Conservation (phyloP, 345 rosid genomes). For the Rhodomyrtus tomentosa region DNA sequence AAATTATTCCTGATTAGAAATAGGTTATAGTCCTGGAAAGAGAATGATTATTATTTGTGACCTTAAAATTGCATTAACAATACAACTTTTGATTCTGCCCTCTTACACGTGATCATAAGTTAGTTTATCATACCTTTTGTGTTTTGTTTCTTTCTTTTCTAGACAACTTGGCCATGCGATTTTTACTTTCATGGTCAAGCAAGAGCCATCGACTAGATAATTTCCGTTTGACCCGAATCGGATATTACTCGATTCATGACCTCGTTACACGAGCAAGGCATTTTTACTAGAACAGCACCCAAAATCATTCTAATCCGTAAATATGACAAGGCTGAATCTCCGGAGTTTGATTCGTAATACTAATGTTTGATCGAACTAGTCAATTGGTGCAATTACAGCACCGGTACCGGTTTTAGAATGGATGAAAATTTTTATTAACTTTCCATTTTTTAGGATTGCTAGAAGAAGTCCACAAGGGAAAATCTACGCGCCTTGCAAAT, state of each 20-base stretch:
- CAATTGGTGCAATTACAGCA: rapidly evolving
- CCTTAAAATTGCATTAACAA: too few species aligned
- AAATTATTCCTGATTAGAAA: too few species aligned
- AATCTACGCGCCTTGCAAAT: rapidly evolving
- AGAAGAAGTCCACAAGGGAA: rapidly evolving
- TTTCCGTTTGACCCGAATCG: rapidly evolving
- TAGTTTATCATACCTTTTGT: background rate
- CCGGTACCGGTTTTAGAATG: rapidly evolving
- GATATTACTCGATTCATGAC: background rate
- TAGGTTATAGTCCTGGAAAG: too few species aligned
- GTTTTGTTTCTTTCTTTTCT: background rate
- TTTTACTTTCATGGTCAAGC: too few species aligned
- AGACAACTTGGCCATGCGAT: background rate
- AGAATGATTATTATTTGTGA: too few species aligned
- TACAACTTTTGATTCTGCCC: background rate
- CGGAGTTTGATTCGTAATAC: rapidly evolving
- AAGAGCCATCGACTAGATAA: too few species aligned
- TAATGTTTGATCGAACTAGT: background rate
- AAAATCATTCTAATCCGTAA: background rate
- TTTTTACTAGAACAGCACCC: background rate
- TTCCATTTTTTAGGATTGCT: background rate
- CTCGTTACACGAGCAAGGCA: background rate
- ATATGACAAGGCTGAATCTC: background rate
- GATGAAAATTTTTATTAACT: background rate
- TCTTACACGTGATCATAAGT: background rate